These are phyloP conservation scores for Vicia villosa DNA, from an alignment of 306 rosid genomes.

Conservation along the genomic window DNA sequence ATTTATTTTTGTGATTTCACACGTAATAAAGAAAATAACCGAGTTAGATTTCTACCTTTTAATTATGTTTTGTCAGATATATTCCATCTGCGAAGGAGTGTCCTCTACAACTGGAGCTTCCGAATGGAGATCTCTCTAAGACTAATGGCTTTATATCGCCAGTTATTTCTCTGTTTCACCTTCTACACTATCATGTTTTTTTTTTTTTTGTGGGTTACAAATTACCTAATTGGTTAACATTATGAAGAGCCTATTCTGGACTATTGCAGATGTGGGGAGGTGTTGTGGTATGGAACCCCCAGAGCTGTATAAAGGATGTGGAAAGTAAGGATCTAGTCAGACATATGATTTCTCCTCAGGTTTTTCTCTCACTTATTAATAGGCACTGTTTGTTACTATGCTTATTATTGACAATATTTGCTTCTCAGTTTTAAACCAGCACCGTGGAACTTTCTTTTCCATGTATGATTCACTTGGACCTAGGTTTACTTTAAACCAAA, in stretches of 20 bases:
- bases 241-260: slow-evolving; percentile 32
- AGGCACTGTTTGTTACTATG: slow-evolving; percentile 17
- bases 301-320: slow-evolving; percentile 53
- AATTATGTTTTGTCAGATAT: slow-evolving; percentile 57
- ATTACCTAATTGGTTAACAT: slow-evolving; percentile 24
- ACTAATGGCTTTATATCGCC: slow-evolving; percentile 97
- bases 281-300: slow-evolving; percentile 84
- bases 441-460: slow-evolving; percentile 28
- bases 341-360: slow-evolving; percentile 64
- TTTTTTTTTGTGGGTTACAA: slow-evolving; percentile 4
- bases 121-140: slow-evolving; percentile 77
- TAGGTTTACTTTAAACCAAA: neutral
- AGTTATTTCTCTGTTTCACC: slow-evolving; percentile 48
- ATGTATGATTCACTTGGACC: slow-evolving; percentile 5
- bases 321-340: slow-evolving; percentile 56
- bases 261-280: slow-evolving; percentile 97
- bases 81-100: slow-evolving; percentile 83
- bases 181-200: slow-evolving; percentile 26
- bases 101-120: slow-evolving; percentile 87
- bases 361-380: slow-evolving; percentile 41
- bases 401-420: slow-evolving; percentile 9
- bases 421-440: slow-evolving; percentile 8
- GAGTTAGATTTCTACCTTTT: slow-evolving; percentile 24
- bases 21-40: neutral
- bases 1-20: slow-evolving; percentile 2